Base-by-base conservation (phyloP, 257 asterid species). In the Lithospermum erythrorhizon region DNA sequence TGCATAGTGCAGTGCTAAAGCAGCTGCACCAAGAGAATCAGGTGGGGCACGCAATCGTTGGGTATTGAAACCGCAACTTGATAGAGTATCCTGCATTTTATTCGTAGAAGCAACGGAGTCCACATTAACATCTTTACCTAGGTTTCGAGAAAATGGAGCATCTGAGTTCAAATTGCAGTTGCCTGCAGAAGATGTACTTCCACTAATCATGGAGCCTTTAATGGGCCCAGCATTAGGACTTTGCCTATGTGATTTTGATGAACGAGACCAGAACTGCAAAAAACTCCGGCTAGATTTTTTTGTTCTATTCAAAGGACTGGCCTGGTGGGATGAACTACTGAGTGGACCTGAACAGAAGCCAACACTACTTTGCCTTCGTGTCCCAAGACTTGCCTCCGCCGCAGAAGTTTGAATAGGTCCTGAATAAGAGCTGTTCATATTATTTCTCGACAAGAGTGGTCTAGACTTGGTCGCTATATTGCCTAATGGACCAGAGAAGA, bases 1-100 rank as follows among this genome's bases (percentile, higher is more conserved):
- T 15, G 94, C 86, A 48, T 87, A 87, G 72, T 80, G 95, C 21
- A 84, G 82, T 1, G 95, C 79, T 25, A 87, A 72, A 17, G 90
- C 90, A 0, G 94, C 83, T 11, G 88, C 90, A 27, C 94, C 95
- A 0, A 87, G 85, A 62, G 86, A 73, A 23, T 79, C 94, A 0
- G 83, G 81, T 35, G 94, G 94, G 0, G 95, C 86, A 10, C 73
- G 73, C 70, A 82, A 53, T 58, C 77, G 61, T 75, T 72, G 75
- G 69, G 72, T 76, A 68, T 70, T 76, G 15, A 64, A 64, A 59
- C 68, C 62, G 51, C 21, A 61, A 27, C 29, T 66, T 15, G 71
- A 66, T 20, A 55, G 60, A 66, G 71, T 71, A 57, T 63, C 80
- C 29, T 55, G 57, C 55, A 72, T 67, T 15, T 67, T 61, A 66